These are phyloP conservation scores for Solanum lignicaule DNA, from an alignment of 257 asterid species.

Conservation along the genomic window DNA sequence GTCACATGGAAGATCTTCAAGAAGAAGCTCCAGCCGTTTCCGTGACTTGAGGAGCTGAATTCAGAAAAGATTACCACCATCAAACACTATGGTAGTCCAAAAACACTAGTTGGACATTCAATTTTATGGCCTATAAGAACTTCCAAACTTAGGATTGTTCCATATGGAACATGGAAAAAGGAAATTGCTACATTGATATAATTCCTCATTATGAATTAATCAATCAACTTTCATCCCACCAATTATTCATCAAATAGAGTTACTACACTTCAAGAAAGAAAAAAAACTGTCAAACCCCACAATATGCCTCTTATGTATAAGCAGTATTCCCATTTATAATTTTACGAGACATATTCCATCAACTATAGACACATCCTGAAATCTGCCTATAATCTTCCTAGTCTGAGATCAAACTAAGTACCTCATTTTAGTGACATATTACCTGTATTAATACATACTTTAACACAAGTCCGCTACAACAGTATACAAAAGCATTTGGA, in stretches of 20 bases:
- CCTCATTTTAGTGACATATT: not conserved
- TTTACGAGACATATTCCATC: not conserved
- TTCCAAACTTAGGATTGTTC: not conserved
- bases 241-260: not conserved
- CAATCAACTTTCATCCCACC: not conserved
- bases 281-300: not conserved
- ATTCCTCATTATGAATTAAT: not conserved
- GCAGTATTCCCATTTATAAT: not conserved
- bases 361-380: not conserved
- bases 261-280: not conserved
- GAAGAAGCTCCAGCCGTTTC: conserved; percentile 79
- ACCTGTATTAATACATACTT: not conserved
- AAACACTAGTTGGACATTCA: not conserved
- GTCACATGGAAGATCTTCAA: conserved; percentile 94
- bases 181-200: not conserved
- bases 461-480: not conserved
- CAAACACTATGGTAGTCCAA: not conserved
- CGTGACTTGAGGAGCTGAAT: conserved; percentile 77
- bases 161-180: not conserved
- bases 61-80: not conserved
- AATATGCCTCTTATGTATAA: not conserved
- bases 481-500: not conserved
- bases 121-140: not conserved
- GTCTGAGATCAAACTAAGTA: not conserved
- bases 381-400: not conserved